phyloP scores from a whole-genome alignment of 768 basidiomycete species.

The Russula emetica region DNA sequence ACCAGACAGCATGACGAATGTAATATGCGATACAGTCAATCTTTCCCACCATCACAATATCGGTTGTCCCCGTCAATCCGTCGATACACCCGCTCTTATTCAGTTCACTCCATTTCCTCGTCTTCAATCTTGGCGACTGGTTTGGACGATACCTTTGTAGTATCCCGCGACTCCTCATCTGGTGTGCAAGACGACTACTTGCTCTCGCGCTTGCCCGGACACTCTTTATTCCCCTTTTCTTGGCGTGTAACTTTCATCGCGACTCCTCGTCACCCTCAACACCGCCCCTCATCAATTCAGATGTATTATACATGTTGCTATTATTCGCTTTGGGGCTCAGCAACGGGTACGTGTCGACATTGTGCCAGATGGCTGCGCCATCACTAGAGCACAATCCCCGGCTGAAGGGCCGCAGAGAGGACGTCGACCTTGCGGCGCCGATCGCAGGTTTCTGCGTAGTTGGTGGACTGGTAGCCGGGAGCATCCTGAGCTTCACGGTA shows the following conservation, averaged over 20 bases:
- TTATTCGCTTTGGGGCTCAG: constrained; percentile 69
- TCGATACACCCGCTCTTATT: constrained; percentile 78
- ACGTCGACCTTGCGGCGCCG: constrained; percentile 83
- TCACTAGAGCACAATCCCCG: constrained; percentile 76
- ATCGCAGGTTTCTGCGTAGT: constrained; percentile 75
- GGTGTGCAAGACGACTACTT: constrained; percentile 62
- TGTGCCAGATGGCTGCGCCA: constrained; percentile 79
- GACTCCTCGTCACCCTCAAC: constrained; percentile 31
- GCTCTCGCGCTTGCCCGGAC: constrained; percentile 63
- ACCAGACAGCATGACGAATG: constrained; percentile 1
- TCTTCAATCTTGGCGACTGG: constrained; percentile 72
- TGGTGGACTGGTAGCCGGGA: constrained; percentile 70
- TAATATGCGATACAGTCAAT: constrained; percentile 54
- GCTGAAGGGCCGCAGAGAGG: constrained; percentile 61
- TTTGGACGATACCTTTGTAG: constrained; percentile 65
- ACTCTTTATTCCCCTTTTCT: constrained; percentile 79
- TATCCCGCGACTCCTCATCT: constrained; percentile 59
- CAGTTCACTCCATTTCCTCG: constrained; percentile 68
- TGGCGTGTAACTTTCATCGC: constrained; percentile 81
- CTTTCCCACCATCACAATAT: constrained; percentile 81
- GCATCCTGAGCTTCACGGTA: constrained; percentile 77
- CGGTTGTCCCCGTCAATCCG: constrained; percentile 62
- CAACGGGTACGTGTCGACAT: constrained; percentile 75
- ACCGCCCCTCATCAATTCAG: constrained; percentile 60
- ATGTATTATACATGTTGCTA: constrained; percentile 68